Evolutionary conservation across 805 yeast genomes (phyloP).

Genomic region (Clavispora fructus): DNA sequence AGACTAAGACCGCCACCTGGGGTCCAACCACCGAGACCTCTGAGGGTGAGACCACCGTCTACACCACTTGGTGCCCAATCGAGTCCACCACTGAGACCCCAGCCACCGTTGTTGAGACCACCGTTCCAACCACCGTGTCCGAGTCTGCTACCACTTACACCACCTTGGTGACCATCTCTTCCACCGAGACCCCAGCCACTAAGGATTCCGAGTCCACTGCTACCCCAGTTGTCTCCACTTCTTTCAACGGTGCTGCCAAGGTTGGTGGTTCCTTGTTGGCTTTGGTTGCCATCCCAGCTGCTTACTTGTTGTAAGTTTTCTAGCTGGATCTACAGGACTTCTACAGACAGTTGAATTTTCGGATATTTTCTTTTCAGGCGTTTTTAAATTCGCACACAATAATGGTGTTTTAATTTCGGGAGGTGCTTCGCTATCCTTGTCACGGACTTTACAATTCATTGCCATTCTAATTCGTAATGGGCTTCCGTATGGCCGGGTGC

Average conservation of each 20-base stretch:
- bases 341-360: background rate
- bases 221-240: constrained; percentile 8
- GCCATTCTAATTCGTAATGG: background rate
- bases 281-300: constrained; percentile 28
- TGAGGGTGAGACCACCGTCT: constrained; percentile 15
- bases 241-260: constrained; percentile 14
- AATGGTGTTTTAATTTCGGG: background rate
- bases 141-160: background rate
- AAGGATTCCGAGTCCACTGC: constrained; percentile 8
- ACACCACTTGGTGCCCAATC: constrained; percentile 19
- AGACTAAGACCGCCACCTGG: constrained; percentile 11
- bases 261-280: constrained; percentile 24
- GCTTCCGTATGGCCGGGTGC: background rate
- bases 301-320: constrained; percentile 27
- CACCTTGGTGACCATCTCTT: background rate
- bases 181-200: constrained; percentile 1
- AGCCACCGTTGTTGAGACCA: constrained; percentile 1
- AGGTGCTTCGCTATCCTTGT: background rate
- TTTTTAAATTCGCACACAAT: background rate
- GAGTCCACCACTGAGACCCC: constrained; percentile 18
- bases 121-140: background rate
- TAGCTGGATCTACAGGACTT: background rate
- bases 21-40: constrained; percentile 4
- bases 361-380: background rate
- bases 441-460: background rate